Conservation (phyloP, 2,329 filamentous ascomycete genomes). For the Myotisia sp. region DNA sequence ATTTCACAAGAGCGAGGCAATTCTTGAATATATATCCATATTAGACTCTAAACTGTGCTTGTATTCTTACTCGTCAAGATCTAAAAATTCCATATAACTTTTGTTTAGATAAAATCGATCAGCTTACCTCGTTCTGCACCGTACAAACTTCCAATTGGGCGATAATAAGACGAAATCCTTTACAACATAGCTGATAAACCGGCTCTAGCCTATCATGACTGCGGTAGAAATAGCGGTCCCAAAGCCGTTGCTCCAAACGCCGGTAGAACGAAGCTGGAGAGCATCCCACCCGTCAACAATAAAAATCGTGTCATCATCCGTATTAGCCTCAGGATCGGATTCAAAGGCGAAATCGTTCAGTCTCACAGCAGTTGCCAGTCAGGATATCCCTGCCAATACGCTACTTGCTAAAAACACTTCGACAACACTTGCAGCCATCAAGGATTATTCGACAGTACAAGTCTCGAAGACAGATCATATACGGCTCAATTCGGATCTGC, state of each 20-base stretch:
- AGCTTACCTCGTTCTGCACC: too few relatives aligned
- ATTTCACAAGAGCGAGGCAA: too few relatives aligned
- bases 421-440: slow-evolving; percentile 17
- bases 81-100: too few relatives aligned
- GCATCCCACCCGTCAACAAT: slow-evolving; percentile 12
- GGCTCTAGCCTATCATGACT: slow-evolving; percentile 9
- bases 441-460: slow-evolving; percentile 53
- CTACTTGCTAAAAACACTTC: slow-evolving; percentile 52
- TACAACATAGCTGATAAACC: too few relatives aligned
- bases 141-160: background rate
- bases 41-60: too few relatives aligned
- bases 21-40: too few relatives aligned
- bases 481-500: slow-evolving; percentile 50
- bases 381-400: slow-evolving; percentile 45
- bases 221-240: slow-evolving; percentile 5
- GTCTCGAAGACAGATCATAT: slow-evolving; percentile 43
- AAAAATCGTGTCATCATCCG: slow-evolving; percentile 9
- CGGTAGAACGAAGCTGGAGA: slow-evolving; percentile 9
- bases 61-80: too few relatives aligned
- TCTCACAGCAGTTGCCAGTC: slow-evolving; percentile 45
- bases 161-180: too few relatives aligned
- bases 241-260: slow-evolving; percentile 1
- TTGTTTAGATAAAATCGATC: too few relatives aligned
- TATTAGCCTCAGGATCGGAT: slow-evolving; percentile 9
- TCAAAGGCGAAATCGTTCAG: slow-evolving; percentile 39